Base-by-base conservation (phyloP, 169 alveolate genomes). In the Eimeria brunetti region DNA sequence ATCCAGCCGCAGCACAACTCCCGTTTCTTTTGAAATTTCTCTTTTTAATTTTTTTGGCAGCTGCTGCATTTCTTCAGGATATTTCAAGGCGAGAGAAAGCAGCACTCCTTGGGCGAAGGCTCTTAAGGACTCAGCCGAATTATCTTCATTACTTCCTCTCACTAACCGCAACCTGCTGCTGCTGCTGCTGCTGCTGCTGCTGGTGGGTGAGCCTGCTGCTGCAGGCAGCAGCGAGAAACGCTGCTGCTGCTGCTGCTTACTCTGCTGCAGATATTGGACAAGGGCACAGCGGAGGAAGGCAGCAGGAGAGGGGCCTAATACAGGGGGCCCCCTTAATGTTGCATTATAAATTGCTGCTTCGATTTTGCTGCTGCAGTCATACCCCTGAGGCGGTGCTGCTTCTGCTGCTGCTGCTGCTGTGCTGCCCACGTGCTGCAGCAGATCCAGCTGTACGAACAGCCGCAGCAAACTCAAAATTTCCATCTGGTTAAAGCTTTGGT, bases 391-490 rank as follows among this genome's bases (percentile, higher is more conserved):
- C n/a, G 69, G 20, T 16, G 14, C 20, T 58, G n/a, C n/a, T 58
- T 58, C 69, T 58, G n/a, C 69, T 38, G 24, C 56, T 27, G 51
- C 11, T 2, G 49, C 11, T 44, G 16, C 11, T 0, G 4, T 20
- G 69, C 33, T 12, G 91, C 36, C 91, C 2, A 84, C 14, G 78
- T 30, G 30, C 64, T 16, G 58, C 27, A 84, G 78, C 75, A 84
- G 80, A 53, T 84, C 91, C 33, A 84, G 46, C 78, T 84, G 91
- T 33, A 84, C 91, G 58, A 84, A 58, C 20, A 84, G 11, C 24
- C 91, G 91, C 80, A 84, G 67, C 64, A 84, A 36, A 30, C 7
- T 53, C 38, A 84, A 22, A 11, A 84, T 46, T 60, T 84, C 91
- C 44, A 84, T 1, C 24, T 44, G 20, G n/a, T 62, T 27, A 36